Evolutionary conservation across 2,329 filamentous ascomycete species (phyloP), one percentile per base, ranked within the genome.

Genomic region (Paecilomyces niveus): DNA sequence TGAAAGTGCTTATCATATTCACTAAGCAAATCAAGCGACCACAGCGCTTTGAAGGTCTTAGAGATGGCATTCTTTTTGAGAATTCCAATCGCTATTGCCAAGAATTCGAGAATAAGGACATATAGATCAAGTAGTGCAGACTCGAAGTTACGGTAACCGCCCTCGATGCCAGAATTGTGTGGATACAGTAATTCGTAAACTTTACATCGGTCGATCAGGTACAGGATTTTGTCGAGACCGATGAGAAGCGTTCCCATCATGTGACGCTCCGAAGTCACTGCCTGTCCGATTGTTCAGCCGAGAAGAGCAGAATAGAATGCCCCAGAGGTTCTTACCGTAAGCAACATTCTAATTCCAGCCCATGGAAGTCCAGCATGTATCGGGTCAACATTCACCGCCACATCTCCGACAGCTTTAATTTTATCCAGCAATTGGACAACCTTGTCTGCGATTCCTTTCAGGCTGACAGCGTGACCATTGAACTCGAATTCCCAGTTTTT

Each of bases 281-380:
- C 32, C 32, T 33, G 13, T 33, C 8, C 10, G 32, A 15, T 33
- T 33, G 13, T 13, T 33, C 32, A 33, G 26, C 26, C 3, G 26
- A 29, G 26, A 29, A 33, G 13, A 33, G 10, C 3, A 15, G 13
- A 10, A 11, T 33, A 13, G 3, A 33, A 33, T 15, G 5, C 32
- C 32, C 10, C 4, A 15, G 32, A 33, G 32, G 3, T 33, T 22
- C 59, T 32, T 58, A 60, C 61, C 45, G 57, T 56, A 26, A 64
- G 57, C 13, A 64, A 24, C 32, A 64, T 61, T 2, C 57, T 45
- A 21, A 65, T 52, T 29, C 50, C 58, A 18, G 63, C 61, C 63
- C 61, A 65, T 3, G 59, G 61, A 6, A 62, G 55, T 11, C 58
- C 63, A 29, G 61, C 61, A 57, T 62, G 56, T 11, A 33, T 32